Base-by-base conservation (phyloP, 495 filamentous ascomycete genomes). In the Cryomyces antarcticus region DNA sequence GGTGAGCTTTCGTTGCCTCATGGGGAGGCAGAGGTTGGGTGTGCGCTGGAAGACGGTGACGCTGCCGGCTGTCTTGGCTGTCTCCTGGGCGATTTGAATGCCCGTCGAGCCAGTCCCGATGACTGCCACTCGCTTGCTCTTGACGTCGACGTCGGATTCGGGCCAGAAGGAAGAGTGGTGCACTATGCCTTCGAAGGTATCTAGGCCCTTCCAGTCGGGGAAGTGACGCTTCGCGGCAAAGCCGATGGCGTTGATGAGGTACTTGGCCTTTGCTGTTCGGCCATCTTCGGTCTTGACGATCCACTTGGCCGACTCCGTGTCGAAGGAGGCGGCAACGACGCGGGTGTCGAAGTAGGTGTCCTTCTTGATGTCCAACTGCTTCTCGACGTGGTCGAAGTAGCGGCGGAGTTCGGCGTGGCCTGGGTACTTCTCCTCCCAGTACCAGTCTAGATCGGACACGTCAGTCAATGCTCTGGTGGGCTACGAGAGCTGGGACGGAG, bases 101-200 rank as follows among this genome's bases (percentile, higher is more conserved):
- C 69, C 71, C 1, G 70, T 72, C 4, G 70, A 62, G 10, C 72
- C 72, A 27, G 63, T 69, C 24, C 72, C 72, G 41, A 77, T 67
- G 34, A 77, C 64, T 10, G 66, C 68, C 13, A 75, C 53, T 31
- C 64, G 65, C 53, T 73, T 75, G 17, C 63, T 58, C 24, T 61
- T 54, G 61, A 72, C 31, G 62, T 67, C 41, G 58, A 60, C 43
- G 44, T 50, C 53, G 57, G 53, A 46, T 61, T 65, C 41, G 7
- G 72, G 72, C 68, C 68, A 71, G 55, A 68, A 67, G 34, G 66
- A 63, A 1, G 67, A 64, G 46, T 74, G 72, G 39, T 68, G 50
- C 41, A 70, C 49, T 39, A 63, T 50, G 37, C 59, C 62, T 50
- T 61, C 60, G 59, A 53, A 53, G 53, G 37, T 56, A 48, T 68